A percentile compares a stretch with the other conserved stretches of the same genome.
phyloP scores from a whole-genome alignment of 352 stramenopile species.

The Globisporangium barbulae region DNA sequence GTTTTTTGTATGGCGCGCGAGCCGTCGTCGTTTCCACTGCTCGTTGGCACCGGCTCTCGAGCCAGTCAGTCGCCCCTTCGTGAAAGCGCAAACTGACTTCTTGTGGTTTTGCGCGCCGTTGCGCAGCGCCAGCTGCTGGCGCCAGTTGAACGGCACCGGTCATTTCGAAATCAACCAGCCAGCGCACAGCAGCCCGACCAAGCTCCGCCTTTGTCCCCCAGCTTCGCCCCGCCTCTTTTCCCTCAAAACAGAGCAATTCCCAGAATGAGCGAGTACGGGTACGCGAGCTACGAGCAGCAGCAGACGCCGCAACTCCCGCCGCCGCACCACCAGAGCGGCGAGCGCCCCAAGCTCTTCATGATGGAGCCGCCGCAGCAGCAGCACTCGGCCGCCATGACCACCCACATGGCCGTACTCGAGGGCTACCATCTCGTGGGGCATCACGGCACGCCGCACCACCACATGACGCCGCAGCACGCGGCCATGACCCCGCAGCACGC shows the following conservation, averaged over 20 bases:
- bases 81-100: conserved; percentile 8
- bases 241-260: conserved; percentile 12
- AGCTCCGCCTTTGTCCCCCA: background rate
- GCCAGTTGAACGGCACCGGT: conserved; percentile 2
- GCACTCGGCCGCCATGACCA: conserved; percentile 16
- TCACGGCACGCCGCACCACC: conserved; percentile 28
- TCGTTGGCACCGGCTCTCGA: background rate
- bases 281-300: conserved; percentile 15
- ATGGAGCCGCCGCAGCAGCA: conserved; percentile 25
- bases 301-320: conserved; percentile 11
- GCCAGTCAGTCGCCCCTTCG: background rate
- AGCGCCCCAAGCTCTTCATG: conserved; percentile 56
- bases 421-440: conserved; percentile 49
- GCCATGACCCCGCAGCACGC: conserved; percentile 44
- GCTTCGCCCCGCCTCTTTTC: conserved; percentile 5
- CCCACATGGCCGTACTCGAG: conserved; percentile 17
- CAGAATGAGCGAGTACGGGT: conserved; percentile 16
- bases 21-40: background rate
- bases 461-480: conserved; percentile 35
- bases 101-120: conserved; percentile 10
- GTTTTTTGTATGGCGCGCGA: background rate
- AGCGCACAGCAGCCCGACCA: conserved; percentile 2
- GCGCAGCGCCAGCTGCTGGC: conserved; percentile 16
- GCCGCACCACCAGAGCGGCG: conserved; percentile 39
- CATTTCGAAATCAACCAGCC: conserved; percentile 16